Conservation (phyloP, 345 rosid genomes). For the Rubroshorea leprosula region DNA sequence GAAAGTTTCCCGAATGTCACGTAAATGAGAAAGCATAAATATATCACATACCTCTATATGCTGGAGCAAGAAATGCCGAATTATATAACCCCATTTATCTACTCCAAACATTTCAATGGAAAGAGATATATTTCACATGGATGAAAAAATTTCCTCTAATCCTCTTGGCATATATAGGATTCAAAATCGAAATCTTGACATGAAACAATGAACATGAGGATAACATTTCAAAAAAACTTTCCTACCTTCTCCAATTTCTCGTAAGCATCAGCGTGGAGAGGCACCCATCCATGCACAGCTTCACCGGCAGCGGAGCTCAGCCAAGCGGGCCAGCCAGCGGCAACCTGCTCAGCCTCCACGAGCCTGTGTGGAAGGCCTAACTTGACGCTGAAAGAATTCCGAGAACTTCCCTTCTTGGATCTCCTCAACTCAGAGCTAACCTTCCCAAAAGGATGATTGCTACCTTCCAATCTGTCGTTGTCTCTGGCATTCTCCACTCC, state of each 20-base stretch:
- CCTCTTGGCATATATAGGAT: too few relatives aligned
- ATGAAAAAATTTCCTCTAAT: too few relatives aligned
- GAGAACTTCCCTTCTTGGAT: conserved; percentile 26
- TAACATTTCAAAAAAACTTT: neutral
- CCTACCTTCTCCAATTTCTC: conserved; percentile 76
- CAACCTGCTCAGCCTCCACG: conserved; percentile 52
- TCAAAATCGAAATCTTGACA: neutral
- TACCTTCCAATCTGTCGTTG: conserved; percentile 25
- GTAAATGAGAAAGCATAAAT: too few relatives aligned
- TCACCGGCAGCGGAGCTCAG: conserved; percentile 59
- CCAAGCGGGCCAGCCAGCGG: conserved; percentile 86
- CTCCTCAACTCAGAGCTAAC: conserved; percentile 23
- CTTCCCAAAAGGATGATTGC: conserved; percentile 10
- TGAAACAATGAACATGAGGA: neutral
- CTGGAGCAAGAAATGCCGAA: too few relatives aligned
- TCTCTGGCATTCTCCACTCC: conserved; percentile 21
- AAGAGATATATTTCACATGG: too few relatives aligned
- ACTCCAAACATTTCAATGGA: too few relatives aligned
- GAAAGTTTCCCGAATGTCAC: too few relatives aligned
- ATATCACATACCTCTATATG: too few relatives aligned
- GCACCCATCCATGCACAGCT: conserved; percentile 72
- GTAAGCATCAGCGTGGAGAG: conserved; percentile 57
- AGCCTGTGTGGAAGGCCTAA: conserved; percentile 37
- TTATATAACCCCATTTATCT: too few relatives aligned
- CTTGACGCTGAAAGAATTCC: conserved; percentile 24